Percentiles rank a stretch among this genome's conserved stretches.
phyloP scores from a whole-genome alignment of 2,329 filamentous ascomycete species.

The Penicillium sumatraense region DNA sequence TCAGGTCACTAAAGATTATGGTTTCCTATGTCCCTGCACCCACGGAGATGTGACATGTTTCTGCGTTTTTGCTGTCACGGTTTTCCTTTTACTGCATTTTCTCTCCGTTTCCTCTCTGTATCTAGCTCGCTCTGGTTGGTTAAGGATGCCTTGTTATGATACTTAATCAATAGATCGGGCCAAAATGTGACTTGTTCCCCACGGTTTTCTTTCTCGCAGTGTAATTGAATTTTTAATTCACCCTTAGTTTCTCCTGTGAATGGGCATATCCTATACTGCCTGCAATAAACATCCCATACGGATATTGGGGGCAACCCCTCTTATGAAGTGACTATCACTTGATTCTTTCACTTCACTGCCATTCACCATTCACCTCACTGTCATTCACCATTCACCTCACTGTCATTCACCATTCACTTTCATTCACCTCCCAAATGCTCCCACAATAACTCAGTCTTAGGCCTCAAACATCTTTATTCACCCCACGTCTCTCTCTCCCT shows the following conservation, averaged over 20 bases:
- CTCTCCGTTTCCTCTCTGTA: conserved; percentile 36
- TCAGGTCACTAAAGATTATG: conserved; percentile 33
- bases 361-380: too few relatives aligned
- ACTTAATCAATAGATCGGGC: conserved; percentile 43
- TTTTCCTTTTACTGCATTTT: conserved; percentile 38
- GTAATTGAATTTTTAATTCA: too few relatives aligned
- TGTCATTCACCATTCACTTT: too few relatives aligned
- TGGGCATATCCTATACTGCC: too few relatives aligned
- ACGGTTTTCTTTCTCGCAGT: conserved; percentile 21
- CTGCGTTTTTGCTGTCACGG: conserved; percentile 42
- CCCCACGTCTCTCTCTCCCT: too few relatives aligned
- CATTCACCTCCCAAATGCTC: too few relatives aligned
- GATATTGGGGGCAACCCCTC: too few relatives aligned
- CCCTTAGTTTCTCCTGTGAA: too few relatives aligned
- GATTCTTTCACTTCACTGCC: too few relatives aligned
- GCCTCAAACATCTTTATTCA: too few relatives aligned
- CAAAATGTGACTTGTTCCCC: conserved; percentile 44
- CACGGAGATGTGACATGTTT: conserved; percentile 45
- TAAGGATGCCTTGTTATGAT: conserved; percentile 40
- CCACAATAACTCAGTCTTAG: too few relatives aligned
- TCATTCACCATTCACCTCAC: neutral
- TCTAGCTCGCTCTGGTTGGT: conserved; percentile 43
- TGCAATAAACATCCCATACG: too few relatives aligned
- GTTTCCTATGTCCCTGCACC: conserved; percentile 43
- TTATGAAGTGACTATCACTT: neutral